Evolutionary conservation across 2,329 filamentous ascomycete species (phyloP), one percentile per base, ranked within the genome.

Genomic region (Hypocreales sp.): DNA sequence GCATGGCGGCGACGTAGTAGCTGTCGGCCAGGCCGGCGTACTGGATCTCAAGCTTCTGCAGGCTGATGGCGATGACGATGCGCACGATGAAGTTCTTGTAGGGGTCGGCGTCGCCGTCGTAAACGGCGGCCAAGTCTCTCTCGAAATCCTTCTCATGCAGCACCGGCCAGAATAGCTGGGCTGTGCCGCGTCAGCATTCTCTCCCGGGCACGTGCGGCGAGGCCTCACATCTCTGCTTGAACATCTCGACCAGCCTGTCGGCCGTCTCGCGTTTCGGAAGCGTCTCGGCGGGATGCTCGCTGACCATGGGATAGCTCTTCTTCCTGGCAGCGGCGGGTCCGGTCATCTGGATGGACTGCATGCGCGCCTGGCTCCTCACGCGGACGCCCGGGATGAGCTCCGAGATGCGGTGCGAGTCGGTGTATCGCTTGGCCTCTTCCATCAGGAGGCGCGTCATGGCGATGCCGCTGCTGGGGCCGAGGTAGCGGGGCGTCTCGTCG

Each of bases 11-110:
- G 14, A 94, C 65, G 45, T 94, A 95, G 55, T 92, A 95, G 46
- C 83, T 86, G 52, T 95, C 87, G 17, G 90, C 87, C 16, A 95
- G 60, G 15, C 86, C 86, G n/a, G 86, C 84, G 50, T 90, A 95
- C 37, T 81, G 75, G 0, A 77, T 71, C 46, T 86, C 82, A 42
- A 94, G 65, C 51, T 92, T 93, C 52, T 95, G 87, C 52, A 95
- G 69, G 48, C 83, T 87, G 44, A 94, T 92, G 17, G 90, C 87
- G 44, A 95, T 74, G 28, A 94, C 82, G 72, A 95, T 86, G 31
- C 82, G 76, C 27, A 92, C 59, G 24, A 87, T 70, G 42, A 94
- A 95, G 42, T 90, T 84, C 45, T 86, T 76, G 48, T 86, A 87
- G 1, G 83, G 65, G 40, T 92, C 80, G 5, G 57, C 64, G 29